Evolutionary conservation across 2,329 filamentous ascomycete genomes (phyloP).

Genomic region (Chalaropsis ovoidea): DNA sequence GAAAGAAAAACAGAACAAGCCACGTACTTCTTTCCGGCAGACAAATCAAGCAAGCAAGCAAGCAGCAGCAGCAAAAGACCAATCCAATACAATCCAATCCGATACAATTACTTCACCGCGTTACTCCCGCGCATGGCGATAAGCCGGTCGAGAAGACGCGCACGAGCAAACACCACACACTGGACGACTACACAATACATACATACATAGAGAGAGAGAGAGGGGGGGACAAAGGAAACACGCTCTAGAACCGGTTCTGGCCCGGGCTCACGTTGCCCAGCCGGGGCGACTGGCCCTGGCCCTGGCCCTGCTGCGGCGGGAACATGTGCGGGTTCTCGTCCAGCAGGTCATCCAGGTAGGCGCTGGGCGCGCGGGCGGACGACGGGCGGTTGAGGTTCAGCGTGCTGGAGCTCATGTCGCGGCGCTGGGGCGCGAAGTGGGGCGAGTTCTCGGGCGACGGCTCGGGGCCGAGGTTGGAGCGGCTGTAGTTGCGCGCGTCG

Average conservation of each 20-base stretch:
- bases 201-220: no score
- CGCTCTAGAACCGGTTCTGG: not conserved
- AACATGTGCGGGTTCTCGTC: conserved; percentile 56
- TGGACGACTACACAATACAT: no score
- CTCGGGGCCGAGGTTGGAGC: conserved; percentile 36
- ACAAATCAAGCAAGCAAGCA: not conserved
- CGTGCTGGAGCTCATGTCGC: conserved; percentile 52
- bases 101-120: no score
- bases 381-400: conserved; percentile 54
- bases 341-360: conserved; percentile 81
- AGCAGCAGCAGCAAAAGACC: no score
- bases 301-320: conserved; percentile 30
- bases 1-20: not conserved
- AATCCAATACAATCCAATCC: no score
- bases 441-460: conserved; percentile 58
- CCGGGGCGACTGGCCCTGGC: conserved; percentile 14
- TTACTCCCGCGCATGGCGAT: no score
- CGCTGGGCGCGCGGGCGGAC: conserved; percentile 61
- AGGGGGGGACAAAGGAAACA: not conserved
- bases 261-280: conserved; percentile 11
- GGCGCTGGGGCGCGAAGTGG: conserved; percentile 37
- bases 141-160: no score
- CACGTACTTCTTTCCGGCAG: not conserved
- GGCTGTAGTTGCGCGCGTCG: conserved; percentile 42
- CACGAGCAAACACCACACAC: no score